phyloP scores from a whole-genome alignment of 257 asterid species.

The Capsicum rhomboideum region DNA sequence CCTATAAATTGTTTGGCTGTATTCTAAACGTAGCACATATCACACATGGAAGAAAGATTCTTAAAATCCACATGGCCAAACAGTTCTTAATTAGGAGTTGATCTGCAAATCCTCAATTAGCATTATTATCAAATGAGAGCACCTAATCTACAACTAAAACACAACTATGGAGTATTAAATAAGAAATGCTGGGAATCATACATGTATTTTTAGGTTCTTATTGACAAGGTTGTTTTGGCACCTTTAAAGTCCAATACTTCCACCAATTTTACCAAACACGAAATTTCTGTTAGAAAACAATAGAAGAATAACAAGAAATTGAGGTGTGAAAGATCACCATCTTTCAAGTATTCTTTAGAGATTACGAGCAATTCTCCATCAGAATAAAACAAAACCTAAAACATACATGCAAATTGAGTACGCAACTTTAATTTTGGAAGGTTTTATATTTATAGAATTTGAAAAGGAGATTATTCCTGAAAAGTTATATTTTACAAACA shows the following conservation, averaged over 20 bases:
- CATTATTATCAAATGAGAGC: background rate
- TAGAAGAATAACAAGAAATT: no score
- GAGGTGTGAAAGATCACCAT: no score
- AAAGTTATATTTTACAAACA: no score
- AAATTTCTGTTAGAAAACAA: background rate
- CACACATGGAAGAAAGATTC: background rate
- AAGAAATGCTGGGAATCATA: background rate
- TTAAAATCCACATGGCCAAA: background rate
- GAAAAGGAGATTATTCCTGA: no score
- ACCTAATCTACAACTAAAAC: background rate
- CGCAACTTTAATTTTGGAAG: no score
- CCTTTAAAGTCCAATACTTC: background rate
- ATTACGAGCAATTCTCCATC: no score
- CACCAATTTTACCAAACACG: background rate
- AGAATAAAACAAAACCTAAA: no score
- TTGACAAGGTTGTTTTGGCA: background rate
- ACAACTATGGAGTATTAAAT: no score
- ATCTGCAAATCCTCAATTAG: background rate
- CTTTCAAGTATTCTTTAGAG: no score
- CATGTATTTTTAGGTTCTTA: background rate
- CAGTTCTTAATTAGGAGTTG: background rate
- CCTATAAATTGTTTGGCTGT: background rate
- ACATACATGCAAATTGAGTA: no score
- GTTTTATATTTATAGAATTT: no score
- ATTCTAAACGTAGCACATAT: background rate